phyloP scores from a whole-genome alignment of 2,329 filamentous ascomycete genomes.

The Akanthomyces dipterigenus region DNA sequence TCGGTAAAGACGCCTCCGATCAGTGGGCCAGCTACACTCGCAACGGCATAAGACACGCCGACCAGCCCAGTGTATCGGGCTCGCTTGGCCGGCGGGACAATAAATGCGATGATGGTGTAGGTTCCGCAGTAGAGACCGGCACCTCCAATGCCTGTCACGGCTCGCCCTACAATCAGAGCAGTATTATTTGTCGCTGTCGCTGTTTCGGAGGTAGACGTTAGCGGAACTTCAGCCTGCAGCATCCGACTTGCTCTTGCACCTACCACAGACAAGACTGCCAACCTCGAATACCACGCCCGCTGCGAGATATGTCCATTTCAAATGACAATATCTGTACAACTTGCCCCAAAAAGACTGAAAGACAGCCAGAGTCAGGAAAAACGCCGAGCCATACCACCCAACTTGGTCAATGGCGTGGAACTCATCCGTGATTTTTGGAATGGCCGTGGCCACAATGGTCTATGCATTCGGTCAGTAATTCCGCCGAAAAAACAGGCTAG shows the following conservation, averaged over 20 bases:
- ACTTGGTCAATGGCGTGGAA: conserved; percentile 33
- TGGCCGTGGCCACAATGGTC: conserved; percentile 37
- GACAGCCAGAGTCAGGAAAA: conserved; percentile 25
- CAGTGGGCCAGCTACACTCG: conserved; percentile 18
- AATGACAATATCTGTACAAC: conserved; percentile 30
- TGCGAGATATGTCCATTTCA: conserved; percentile 30
- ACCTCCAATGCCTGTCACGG: conserved; percentile 35
- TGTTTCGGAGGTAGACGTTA: background rate
- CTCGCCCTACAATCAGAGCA: conserved; percentile 38
- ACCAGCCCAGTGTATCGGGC: conserved; percentile 18
- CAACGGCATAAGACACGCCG: conserved; percentile 17
- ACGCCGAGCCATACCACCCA: conserved; percentile 43
- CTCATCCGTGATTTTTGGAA: conserved; percentile 35
- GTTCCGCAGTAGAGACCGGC: conserved; percentile 37
- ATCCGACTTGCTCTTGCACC: background rate
- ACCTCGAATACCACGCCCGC: conserved; percentile 35
- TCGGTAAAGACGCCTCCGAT: conserved; percentile 21
- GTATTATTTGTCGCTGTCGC: conserved; percentile 32
- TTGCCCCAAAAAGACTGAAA: conserved; percentile 22
- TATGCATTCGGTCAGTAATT: conserved; percentile 12
- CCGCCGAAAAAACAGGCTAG: background rate
- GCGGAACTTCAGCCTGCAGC: too few species aligned
- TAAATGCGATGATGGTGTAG: conserved; percentile 35
- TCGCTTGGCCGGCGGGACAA: conserved; percentile 17
- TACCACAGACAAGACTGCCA: conserved; percentile 33